Conservation (phyloP, 2,329 filamentous ascomycete species). For the Fusarium papillatum region DNA sequence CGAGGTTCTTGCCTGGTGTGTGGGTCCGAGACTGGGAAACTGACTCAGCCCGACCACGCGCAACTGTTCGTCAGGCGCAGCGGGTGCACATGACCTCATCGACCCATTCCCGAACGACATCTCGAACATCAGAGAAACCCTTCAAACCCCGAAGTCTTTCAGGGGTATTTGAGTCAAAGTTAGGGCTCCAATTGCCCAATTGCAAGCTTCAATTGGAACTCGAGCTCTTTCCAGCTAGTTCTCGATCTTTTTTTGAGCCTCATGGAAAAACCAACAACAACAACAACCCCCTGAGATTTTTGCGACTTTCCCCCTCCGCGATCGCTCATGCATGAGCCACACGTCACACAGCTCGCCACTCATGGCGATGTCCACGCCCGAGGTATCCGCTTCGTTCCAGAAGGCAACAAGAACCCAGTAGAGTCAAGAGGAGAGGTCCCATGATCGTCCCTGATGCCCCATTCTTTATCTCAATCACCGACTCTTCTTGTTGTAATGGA, state of each 20-base stretch:
- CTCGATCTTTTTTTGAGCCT: not conserved
- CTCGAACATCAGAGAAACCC: not conserved
- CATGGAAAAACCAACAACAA: not conserved
- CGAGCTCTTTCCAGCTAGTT: not conserved
- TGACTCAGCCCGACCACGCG: conserved; percentile 15
- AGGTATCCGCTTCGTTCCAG: conserved; percentile 27
- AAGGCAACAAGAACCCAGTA: conserved; percentile 19
- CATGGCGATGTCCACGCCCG: not conserved
- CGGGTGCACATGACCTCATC: conserved; percentile 31
- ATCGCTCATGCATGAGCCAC: conserved; percentile 1
- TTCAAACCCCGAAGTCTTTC: not conserved
- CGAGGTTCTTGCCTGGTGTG: not conserved
- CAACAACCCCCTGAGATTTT: not conserved
- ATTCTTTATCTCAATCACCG: conserved; percentile 9
- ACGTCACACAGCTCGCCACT: conserved; percentile 24
- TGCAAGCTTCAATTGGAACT: conserved; percentile 11
- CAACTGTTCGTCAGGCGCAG: conserved; percentile 1
- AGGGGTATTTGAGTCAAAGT: conserved; percentile 1
- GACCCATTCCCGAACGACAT: conserved; percentile 19
- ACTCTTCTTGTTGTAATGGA: conserved; percentile 10
- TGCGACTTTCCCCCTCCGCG: not conserved
- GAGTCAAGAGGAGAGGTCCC: conserved; percentile 10
- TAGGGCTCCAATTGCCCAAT: conserved; percentile 23
- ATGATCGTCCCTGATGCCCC: conserved; percentile 29
- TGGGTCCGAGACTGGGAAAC: not conserved